A percentile compares a stretch with the other conserved stretches of the same genome.
phyloP scores from a whole-genome alignment of 2,329 filamentous ascomycete species.

The Alternaria infectoria region DNA sequence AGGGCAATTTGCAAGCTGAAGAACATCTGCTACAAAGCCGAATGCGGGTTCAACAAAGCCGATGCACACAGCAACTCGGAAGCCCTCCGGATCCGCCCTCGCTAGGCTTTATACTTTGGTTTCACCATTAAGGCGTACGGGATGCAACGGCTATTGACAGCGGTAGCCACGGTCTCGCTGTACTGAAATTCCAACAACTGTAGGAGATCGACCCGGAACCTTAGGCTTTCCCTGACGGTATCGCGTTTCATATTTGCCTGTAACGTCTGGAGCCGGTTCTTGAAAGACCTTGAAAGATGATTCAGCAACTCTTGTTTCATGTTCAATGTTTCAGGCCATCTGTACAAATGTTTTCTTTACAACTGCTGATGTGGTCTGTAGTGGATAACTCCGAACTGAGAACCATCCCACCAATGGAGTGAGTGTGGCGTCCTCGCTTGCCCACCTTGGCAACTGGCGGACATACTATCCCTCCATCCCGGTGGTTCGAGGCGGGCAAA shows the following conservation, averaged over 20 bases:
- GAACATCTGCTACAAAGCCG: not conserved
- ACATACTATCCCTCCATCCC: not conserved
- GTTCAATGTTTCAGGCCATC: not conserved
- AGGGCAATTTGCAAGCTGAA: not conserved
- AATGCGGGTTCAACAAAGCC: not conserved
- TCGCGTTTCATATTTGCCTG: not conserved
- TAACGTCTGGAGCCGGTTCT: not conserved
- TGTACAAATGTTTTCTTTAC: not conserved
- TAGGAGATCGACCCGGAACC: not conserved
- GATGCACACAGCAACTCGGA: not conserved
- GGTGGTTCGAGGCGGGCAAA: not conserved
- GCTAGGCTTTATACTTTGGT: not conserved
- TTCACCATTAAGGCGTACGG: not conserved
- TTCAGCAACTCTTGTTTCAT: not conserved
- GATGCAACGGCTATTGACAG: not conserved
- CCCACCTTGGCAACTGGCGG: slow-evolving; percentile 6
- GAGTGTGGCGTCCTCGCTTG: not conserved
- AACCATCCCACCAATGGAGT: not conserved
- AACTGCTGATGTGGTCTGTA: not conserved
- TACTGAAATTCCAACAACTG: not conserved
- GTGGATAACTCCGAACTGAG: not conserved
- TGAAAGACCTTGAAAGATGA: not conserved
- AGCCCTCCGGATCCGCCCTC: not conserved
- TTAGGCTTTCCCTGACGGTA: not conserved
- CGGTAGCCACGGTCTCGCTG: not conserved